Evolutionary conservation across 805 yeast species (phyloP), one percentile per base, ranked within the genome.

Genomic region (Yarrowia phangngaensis): DNA sequence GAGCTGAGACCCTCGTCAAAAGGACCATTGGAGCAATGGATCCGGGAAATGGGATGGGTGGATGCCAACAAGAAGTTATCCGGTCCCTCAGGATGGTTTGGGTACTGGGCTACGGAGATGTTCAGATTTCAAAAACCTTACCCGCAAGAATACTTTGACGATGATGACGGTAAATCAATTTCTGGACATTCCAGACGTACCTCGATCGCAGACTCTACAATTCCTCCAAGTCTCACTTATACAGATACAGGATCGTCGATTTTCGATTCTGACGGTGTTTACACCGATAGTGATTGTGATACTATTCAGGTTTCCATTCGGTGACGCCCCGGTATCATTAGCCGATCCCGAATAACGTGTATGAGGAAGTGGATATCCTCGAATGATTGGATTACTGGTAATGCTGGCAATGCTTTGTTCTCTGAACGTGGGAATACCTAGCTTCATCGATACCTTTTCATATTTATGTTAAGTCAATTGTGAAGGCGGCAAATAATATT

Each of bases 101-200:
- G 48, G 23, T 41, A 41, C 35, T 41, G 48, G 48, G 20, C 48
- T 3, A 41, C 48, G 20, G 48, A 41, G 7, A 29, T 34, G 22
- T 41, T 22, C 35, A 29, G 23, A 22, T 41, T 41, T 16, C 34
- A 30, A 8, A 41, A 41, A 20, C 48, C 48, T 8, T 35, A n/a
- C n/a, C n/a, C n/a, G n/a, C n/a, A n/a, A n/a, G n/a, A n/a, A n/a
- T n/a, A n/a, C n/a, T n/a, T n/a, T n/a, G n/a, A 35, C 16, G 30
- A 35, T 17, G 43, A 35, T 6, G 30, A 35, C 14, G 30, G 30
- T 16, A 12, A 16, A 13, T 35, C 45, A 8, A 19, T 15, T 12
- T 17, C 11, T 1, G n/a, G n/a, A n/a, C n/a, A n/a, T n/a, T n/a
- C n/a, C n/a, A n/a, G n/a, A n/a, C n/a, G 9, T 13, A 38, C 22